A percentile compares a stretch with the other conserved stretches of the same genome.
phyloP scores from a whole-genome alignment of 257 asterid species.

The Mentha longifolia region DNA sequence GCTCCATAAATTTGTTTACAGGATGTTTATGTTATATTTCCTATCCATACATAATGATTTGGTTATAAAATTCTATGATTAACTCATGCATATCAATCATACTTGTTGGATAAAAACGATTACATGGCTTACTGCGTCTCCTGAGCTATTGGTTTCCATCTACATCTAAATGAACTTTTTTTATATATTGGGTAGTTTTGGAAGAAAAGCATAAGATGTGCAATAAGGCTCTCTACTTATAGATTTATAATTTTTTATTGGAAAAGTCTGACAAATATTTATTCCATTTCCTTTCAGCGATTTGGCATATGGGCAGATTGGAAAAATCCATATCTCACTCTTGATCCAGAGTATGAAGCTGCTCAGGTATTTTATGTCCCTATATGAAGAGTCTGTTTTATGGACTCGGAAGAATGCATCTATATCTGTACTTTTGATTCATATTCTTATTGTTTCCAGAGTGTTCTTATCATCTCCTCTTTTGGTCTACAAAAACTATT shows the following conservation, averaged over 20 bases:
- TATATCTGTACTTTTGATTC: constrained; percentile 13
- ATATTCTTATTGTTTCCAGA: constrained; percentile 24
- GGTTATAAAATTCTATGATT: background rate
- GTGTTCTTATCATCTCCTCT: constrained; percentile 30
- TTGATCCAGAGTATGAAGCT: constrained; percentile 99
- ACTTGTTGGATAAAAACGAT: constrained; percentile 18
- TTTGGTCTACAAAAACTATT: constrained; percentile 33
- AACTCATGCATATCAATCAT: background rate
- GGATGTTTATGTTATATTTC: background rate
- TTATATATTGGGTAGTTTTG: constrained; percentile 1
- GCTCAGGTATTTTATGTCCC: constrained; percentile 75
- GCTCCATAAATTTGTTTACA: constrained; percentile 12
- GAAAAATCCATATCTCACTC: constrained; percentile 97
- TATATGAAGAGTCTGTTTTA: constrained; percentile 10
- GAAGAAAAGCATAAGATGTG: background rate
- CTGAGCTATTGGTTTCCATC: constrained; percentile 27
- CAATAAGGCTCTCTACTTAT: constrained; percentile 3
- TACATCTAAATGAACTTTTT: constrained; percentile 2
- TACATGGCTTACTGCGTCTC: constrained; percentile 24
- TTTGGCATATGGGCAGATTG: constrained; percentile 97
- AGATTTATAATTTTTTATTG: background rate
- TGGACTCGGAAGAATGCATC: constrained; percentile 13
- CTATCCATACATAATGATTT: constrained; percentile 7
- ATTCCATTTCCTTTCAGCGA: constrained; percentile 56
- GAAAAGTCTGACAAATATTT: constrained; percentile 23